A percentile compares a stretch with the other conserved stretches of the same genome.
These are phyloP conservation scores for Ustilago lituana DNA, from an alignment of 1,284 basidiomycete species.

Conservation along the genomic window DNA sequence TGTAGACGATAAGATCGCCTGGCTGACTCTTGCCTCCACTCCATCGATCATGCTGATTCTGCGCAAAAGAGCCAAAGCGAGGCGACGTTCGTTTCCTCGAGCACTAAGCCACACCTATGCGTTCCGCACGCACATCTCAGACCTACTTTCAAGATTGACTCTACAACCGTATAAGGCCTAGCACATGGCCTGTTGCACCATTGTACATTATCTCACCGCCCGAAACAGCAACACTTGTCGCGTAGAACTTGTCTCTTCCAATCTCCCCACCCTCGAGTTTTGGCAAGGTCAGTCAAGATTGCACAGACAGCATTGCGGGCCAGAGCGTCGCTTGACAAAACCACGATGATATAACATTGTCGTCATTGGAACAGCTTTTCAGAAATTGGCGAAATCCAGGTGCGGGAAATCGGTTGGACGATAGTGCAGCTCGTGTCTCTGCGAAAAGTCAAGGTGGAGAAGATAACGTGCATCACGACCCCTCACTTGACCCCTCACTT, in stretches of 20 bases:
- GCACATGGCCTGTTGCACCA: neutral
- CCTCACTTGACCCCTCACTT: too few relatives aligned
- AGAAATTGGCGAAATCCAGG: too few relatives aligned
- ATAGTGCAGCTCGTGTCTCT: constrained; percentile 2
- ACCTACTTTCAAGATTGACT: constrained; percentile 8
- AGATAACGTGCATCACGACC: too few relatives aligned
- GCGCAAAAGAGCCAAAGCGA: constrained; percentile 56
- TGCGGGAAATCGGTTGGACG: too few relatives aligned
- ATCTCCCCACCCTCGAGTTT: neutral
- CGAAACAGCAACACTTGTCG: neutral
- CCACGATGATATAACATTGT: neutral
- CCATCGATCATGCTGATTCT: neutral
- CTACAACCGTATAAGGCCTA: neutral
- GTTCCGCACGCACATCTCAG: neutral
- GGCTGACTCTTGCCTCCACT: neutral
- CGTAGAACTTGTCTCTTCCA: too few relatives aligned
- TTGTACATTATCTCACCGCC: constrained; percentile 19
- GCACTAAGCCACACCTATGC: constrained; percentile 4
- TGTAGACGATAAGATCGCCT: too few relatives aligned
- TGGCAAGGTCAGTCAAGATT: neutral
- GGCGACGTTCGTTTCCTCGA: constrained; percentile 60
- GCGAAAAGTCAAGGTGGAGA: constrained; percentile 23
- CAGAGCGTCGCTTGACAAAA: neutral
- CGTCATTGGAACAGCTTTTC: too few relatives aligned
- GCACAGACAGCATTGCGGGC: constrained; percentile 1